Base-by-base conservation (phyloP, 2,329 filamentous ascomycete species). In the Ambrosiella cleistominuta region DNA sequence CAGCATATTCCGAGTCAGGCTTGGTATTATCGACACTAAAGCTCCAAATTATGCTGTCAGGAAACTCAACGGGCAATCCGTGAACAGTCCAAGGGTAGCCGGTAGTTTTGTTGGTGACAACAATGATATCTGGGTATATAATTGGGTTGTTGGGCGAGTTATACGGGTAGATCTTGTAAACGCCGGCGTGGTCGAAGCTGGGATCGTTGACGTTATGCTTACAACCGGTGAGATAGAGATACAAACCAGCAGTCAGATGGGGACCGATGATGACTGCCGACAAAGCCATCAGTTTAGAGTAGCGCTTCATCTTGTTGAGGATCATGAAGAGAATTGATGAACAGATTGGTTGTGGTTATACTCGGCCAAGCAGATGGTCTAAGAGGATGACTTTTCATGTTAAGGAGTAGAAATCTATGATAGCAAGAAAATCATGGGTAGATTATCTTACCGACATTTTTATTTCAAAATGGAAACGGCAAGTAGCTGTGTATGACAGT, bases 61-160 rank as follows among this genome's bases (percentile, higher is more conserved):
- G 37, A 17, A 59, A 59, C 12, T 38, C 15, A 12, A 59, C 51
- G 56, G 57, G 50, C 9, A 59, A 42, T 12, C 57, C 57, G 40
- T 15, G 42, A 15, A 51, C 11, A 7, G n/a, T 56, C 57, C 53
- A 59, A 19, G 52, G 57, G 50, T 59, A 59, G 13, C 9, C 42
- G 36, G 17, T 11, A 13, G 11, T n/a, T n/a, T n/a, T 3, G 36
- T 40, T 19, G 44, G 56, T 19, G 40, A 52, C 45, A 13, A n/a
- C 44, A 8, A 44, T 19, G 5, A 11, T 9, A 19, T 50, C 39
- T 9, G 57, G 45, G 37, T 19, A 17, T 15, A 55, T 19, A 37
- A 52, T 19, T 9, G 45, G 38, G 19, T 51, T 56, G 44, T 59
- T 56, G 17, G 37, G 42, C 12, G 54, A 38, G 17, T 52, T 6